These are phyloP conservation scores for Lagenidium giganteum DNA, from an alignment of 352 stramenopile genomes.

Conservation along the genomic window DNA sequence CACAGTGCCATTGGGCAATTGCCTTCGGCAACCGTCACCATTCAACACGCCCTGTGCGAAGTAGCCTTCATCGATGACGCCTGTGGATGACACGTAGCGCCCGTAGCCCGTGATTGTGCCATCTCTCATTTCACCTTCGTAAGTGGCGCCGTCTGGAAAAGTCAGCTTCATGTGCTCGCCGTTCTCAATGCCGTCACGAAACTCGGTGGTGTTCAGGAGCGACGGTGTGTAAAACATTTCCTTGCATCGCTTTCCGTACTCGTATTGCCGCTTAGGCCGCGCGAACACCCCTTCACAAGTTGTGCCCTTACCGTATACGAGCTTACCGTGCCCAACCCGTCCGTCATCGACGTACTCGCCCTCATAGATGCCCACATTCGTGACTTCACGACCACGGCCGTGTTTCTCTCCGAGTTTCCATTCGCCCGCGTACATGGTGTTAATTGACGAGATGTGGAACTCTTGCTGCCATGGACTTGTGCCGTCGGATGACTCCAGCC, in stretches of 20 bases:
- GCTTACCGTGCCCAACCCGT: constrained; percentile 31
- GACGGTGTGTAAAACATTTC: constrained; percentile 27
- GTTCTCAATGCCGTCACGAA: constrained; percentile 42
- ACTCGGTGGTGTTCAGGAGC: constrained; percentile 43
- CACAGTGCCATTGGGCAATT: constrained; percentile 39
- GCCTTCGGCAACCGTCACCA: constrained; percentile 33
- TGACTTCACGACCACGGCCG: constrained; percentile 47
- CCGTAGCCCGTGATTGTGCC: constrained; percentile 47
- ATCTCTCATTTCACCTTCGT: constrained; percentile 63
- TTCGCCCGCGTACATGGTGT: constrained; percentile 42
- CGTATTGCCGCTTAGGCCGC: constrained; percentile 31
- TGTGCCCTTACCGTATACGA: constrained; percentile 59
- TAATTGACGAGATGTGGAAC: constrained; percentile 68
- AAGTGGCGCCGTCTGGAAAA: constrained; percentile 59
- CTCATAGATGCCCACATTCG: constrained; percentile 60
- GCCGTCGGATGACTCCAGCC: constrained; percentile 18
- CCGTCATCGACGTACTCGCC: constrained; percentile 45
- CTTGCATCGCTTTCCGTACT: constrained; percentile 33
- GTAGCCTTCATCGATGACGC: constrained; percentile 54
- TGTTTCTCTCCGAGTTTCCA: constrained; percentile 53
- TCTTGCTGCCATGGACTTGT: constrained; percentile 38
- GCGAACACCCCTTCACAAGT: constrained; percentile 41
- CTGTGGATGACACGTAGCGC: constrained; percentile 53
- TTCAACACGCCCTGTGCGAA: constrained; percentile 59
- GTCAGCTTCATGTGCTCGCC: constrained; percentile 36